Conservation (phyloP, 768 basidiomycete genomes). For the Phaeotremella fagi region DNA sequence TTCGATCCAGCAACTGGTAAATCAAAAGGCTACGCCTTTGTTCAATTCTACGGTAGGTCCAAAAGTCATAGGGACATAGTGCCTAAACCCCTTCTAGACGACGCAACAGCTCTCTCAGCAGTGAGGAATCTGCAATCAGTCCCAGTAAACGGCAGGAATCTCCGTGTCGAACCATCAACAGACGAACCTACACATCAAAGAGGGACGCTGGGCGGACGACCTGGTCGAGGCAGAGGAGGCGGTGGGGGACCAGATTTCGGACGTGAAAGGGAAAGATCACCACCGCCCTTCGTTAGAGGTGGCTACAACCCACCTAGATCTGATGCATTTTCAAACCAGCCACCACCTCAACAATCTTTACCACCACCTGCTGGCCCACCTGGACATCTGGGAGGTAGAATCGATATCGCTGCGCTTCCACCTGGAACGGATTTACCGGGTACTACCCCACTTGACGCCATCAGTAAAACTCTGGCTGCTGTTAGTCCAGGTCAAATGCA, state of each 20-base stretch:
- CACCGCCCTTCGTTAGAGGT: neutral
- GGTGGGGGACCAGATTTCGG: neutral
- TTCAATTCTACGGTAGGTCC: slow-evolving; percentile 47
- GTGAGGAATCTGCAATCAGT: slow-evolving; percentile 92
- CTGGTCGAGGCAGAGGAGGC: slow-evolving; percentile 13
- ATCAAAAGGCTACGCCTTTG: slow-evolving; percentile 49
- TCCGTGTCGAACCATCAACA: slow-evolving; percentile 74
- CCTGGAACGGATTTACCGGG: slow-evolving; percentile 72
- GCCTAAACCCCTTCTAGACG: slow-evolving; percentile 58
- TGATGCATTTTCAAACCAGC: neutral
- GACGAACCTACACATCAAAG: slow-evolving; percentile 37
- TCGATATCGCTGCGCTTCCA: slow-evolving; percentile 61
- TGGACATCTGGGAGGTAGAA: slow-evolving; percentile 3
- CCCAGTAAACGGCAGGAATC: slow-evolving; percentile 83
- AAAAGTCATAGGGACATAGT: too few species aligned
- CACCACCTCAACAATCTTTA: too few species aligned
- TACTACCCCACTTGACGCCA: slow-evolving; percentile 68
- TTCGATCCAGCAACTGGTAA: slow-evolving; percentile 47
- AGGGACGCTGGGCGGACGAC: slow-evolving; percentile 15
- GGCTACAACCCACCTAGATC: neutral
- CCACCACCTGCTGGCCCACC: slow-evolving; percentile 1
- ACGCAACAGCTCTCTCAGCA: slow-evolving; percentile 91
- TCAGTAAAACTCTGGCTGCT: slow-evolving; percentile 75
- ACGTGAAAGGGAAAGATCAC: slow-evolving; percentile 6
- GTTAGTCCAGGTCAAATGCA: slow-evolving; percentile 79